phyloP scores from a whole-genome alignment of 2,329 filamentous ascomycete genomes.

The Neonectria magnoliae region DNA sequence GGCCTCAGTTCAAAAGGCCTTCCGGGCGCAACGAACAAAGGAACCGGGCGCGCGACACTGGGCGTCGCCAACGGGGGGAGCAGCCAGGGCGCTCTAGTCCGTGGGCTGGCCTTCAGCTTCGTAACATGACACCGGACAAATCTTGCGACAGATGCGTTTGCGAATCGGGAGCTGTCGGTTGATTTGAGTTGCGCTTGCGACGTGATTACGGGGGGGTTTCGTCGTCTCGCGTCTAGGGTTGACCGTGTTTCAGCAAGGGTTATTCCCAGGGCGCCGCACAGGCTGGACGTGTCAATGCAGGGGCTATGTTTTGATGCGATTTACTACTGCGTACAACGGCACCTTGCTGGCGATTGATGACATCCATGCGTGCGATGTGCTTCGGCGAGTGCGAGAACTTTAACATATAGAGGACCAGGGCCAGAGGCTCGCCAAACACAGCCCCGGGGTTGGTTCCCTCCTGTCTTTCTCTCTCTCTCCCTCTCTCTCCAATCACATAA shows the following conservation, averaged over 20 bases:
- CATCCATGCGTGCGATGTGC: not conserved
- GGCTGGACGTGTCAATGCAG: slow-evolving; percentile 2
- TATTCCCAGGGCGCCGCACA: slow-evolving; percentile 6
- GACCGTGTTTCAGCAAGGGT: slow-evolving; percentile 11
- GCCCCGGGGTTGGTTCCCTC: not conserved
- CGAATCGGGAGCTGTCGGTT: slow-evolving; percentile 20
- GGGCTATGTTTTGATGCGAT: not conserved
- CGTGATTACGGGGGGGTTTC: slow-evolving; percentile 15
- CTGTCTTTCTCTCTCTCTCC: not conserved
- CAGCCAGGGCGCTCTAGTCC: not conserved
- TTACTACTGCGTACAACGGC: not conserved
- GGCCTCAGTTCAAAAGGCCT: not conserved
- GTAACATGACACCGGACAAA: slow-evolving; percentile 17
- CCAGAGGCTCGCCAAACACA: not conserved
- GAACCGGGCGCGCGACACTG: not conserved
- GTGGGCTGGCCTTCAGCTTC: slow-evolving; percentile 1
- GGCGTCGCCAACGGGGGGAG: not conserved
- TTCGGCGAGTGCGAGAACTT: not conserved
- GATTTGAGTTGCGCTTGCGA: slow-evolving; percentile 4
- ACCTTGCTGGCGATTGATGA: not conserved
- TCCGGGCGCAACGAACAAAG: not conserved
- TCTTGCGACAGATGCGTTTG: slow-evolving; percentile 1
- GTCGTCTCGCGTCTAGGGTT: slow-evolving; percentile 14
- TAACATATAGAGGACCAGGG: not conserved
- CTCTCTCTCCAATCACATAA: not conserved